These are phyloP conservation scores for Metschnikowia picachoensis DNA, from an alignment of 805 yeast genomes.

Conservation along the genomic window DNA sequence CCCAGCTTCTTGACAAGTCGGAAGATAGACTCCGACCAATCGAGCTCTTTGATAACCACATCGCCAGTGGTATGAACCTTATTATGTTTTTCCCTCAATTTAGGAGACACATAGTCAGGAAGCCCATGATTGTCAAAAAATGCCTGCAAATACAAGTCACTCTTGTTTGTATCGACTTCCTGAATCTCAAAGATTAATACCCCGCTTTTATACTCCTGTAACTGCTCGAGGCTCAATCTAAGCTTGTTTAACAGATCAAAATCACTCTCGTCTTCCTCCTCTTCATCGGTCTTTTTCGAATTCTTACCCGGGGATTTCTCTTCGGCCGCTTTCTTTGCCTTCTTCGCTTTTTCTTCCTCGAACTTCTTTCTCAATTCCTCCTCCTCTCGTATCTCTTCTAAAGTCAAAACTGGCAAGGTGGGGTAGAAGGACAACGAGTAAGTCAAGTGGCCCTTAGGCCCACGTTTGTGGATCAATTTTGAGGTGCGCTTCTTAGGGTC, in stretches of 20 bases:
- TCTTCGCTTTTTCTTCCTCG: conserved; percentile 24
- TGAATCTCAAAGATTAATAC: conserved; percentile 65
- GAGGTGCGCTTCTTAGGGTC: conserved; percentile 56
- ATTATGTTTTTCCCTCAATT: conserved; percentile 41
- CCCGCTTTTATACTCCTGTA: conserved; percentile 65
- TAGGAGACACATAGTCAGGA: conserved; percentile 56
- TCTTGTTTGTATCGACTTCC: conserved; percentile 52
- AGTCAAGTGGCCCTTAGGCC: conserved; percentile 77
- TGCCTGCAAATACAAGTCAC: conserved; percentile 65
- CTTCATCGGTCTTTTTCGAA: conserved; percentile 32
- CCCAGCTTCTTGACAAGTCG: conserved; percentile 55
- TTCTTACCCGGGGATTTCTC: conserved; percentile 18
- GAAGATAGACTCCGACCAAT: conserved; percentile 63
- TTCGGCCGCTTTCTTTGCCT: conserved; percentile 26
- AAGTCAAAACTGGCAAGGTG: conserved; percentile 68
- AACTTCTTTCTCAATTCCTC: conserved; percentile 32
- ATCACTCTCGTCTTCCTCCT: conserved; percentile 31
- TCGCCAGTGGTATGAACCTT: conserved; percentile 57
- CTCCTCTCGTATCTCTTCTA: conserved; percentile 61
- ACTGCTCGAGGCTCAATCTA: conserved; percentile 55
- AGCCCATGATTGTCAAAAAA: conserved; percentile 74
- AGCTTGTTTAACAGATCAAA: conserved; percentile 25
- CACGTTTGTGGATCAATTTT: conserved; percentile 65
- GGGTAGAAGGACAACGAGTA: conserved; percentile 85
- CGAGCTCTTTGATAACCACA: conserved; percentile 70